Evolutionary conservation across 1,139 yeast species (phyloP).

Genomic region (Yamadazyma diospyri): DNA sequence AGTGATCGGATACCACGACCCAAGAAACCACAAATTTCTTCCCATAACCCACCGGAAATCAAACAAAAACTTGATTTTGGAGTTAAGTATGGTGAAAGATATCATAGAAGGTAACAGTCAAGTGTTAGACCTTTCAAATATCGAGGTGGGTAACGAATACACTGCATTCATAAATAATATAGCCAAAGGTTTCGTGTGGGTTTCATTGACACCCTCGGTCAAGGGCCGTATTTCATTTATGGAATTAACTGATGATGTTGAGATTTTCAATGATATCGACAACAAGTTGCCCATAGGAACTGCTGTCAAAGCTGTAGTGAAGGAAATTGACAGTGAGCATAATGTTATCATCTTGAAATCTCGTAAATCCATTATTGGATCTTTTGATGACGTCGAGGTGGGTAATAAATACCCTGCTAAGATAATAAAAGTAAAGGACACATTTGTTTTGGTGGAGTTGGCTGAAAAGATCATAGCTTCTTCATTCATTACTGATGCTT

Average conservation of each 20-base stretch:
- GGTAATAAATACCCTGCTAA: conserved; percentile 66
- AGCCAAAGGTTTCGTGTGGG: conserved; percentile 59
- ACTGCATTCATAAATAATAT: conserved; percentile 53
- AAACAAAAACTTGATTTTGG: conserved; percentile 57
- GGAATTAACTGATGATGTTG: conserved; percentile 60
- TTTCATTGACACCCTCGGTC: conserved; percentile 63
- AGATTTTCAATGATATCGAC: conserved; percentile 48
- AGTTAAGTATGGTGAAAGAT: conserved; percentile 53
- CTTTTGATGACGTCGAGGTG: conserved; percentile 50
- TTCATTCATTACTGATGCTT: conserved; percentile 74
- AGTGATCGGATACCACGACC: conserved; percentile 76
- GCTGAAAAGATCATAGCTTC: conserved; percentile 62
- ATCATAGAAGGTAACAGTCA: conserved; percentile 20
- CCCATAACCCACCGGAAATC: conserved; percentile 61
- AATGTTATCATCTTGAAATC: conserved; percentile 50
- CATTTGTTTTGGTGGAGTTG: conserved; percentile 63
- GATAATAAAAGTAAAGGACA: conserved; percentile 58
- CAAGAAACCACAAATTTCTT: conserved; percentile 63
- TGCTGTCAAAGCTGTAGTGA: conserved; percentile 60
- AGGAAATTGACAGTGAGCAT: conserved; percentile 51
- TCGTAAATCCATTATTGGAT: conserved; percentile 38
- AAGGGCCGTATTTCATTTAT: conserved; percentile 66
- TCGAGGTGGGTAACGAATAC: conserved; percentile 42
- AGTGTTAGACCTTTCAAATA: conserved; percentile 32
- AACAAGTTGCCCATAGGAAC: conserved; percentile 65